Base-by-base conservation (phyloP, 495 filamentous ascomycete species). In the Aspergillus cristatus region DNA sequence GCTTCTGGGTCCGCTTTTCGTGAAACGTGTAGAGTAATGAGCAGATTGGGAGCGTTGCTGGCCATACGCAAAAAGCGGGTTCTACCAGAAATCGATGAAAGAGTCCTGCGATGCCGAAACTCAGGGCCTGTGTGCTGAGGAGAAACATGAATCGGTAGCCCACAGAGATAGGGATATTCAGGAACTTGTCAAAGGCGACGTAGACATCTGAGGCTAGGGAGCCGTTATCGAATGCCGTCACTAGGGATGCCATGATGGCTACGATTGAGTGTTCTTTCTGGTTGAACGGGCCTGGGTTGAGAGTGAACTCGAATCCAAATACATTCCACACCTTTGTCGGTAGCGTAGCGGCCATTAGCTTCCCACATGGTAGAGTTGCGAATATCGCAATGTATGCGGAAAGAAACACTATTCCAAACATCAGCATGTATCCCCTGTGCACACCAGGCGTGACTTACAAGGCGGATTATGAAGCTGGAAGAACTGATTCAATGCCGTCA, bases 51-150 rank as follows among this genome's bases (percentile, higher is more conserved):
- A 81, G 55, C 30, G 68, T 73, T 13, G 55, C 67, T 1, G 77
- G 77, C 75, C 75, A 81, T 37, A 81, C 77, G 71, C 79, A 76
- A 5, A 74, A 65, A 5, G 75, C 74, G 14, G 74, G 37, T 28
- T 69, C 66, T 14, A 71, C 67, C 16, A 69, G 45, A 43, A 68
- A 71, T 8, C 62, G 51, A 16, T 65, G 57, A 15, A 57, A 56
- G 20, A 67, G 30, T 3, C 67, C 67, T 14, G 67, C 65, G 33
- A 69, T 50, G 15, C 65, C 65, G 30, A 68, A 69, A 17, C 67
- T 65, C 35, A 69, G 60, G 35, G 65, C 63, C 48, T 71, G 68
- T 15, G 64, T 69, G 2, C 56, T 51, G 14, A 45, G 24, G 2
- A 35, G 29, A 28, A 45, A 28, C 30, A 45, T 33, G 11, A 66